Evolutionary conservation across 1,284 basidiomycete genomes (phyloP), one percentile per base, ranked within the genome.

Genomic region (Rhodotorula sp.): DNA sequence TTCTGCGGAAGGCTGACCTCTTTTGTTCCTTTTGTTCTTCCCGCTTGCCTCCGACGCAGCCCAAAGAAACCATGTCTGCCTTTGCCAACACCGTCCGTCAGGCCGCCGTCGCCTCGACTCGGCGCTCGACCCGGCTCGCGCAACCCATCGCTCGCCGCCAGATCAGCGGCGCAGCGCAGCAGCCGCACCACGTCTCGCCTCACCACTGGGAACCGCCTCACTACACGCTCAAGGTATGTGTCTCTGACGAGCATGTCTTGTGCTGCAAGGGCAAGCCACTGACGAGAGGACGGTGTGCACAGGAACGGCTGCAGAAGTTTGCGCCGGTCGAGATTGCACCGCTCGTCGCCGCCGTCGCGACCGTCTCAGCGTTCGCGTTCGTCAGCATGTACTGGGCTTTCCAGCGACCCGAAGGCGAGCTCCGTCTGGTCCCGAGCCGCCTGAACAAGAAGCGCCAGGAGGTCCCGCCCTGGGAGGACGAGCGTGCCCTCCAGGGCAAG

Each of bases 391-490:
- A 51, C 51, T 60, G 24, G 17, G 67, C 56, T 17, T 26, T 62
- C 33, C 45, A 55, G 30, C 61, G 62, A 30, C 49, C 62, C 30
- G 58, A 46, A n/a, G 67, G 58, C 53, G 62, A 64, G 33, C 60
- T 69, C 29, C 42, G 68, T 2, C 44, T 69, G 18, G 30, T 54
- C 24, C 63, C 58, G 2, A 29, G 7, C 1, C 30, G 55, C 24
- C n/a, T 17, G 46, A 20, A 26, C n/a, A 33, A 30, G 30, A 53
- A 42, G 37, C 37, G 14, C n/a, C 45, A 58, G n/a, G 12, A 33
- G 20, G n/a, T 2, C 33, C 33, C 29, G 54, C 60, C 66, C 15
- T 67, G 66, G 66, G 66, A 67, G 55, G 60, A 62, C 55, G 30
- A n/a, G 54, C 37, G 60, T 26, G 66, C 66, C 26, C 48, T 67